phyloP scores from a whole-genome alignment of 2,329 filamentous ascomycete species.

The Hyphodiscus sp. region DNA sequence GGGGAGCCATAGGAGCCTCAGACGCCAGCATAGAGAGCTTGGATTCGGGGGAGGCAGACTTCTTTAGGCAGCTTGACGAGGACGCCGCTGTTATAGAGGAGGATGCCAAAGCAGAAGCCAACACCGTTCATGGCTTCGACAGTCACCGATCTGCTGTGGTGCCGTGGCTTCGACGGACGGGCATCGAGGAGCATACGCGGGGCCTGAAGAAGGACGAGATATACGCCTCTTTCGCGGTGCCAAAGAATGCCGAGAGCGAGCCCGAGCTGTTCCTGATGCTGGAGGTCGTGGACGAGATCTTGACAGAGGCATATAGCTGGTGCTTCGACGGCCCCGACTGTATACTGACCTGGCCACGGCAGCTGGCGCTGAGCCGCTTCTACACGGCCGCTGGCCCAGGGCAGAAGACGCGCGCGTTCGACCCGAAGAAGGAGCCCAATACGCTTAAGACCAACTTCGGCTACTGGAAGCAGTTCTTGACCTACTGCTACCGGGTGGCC shows the following conservation, averaged over 20 bases:
- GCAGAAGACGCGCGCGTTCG: slow-evolving; percentile 5
- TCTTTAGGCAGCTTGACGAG: slow-evolving; percentile 1
- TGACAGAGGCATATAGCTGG: slow-evolving; percentile 6
- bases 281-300: slow-evolving; percentile 10
- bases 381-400: slow-evolving; percentile 1
- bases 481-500: slow-evolving; percentile 11
- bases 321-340: slow-evolving; percentile 10
- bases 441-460: slow-evolving; percentile 12
- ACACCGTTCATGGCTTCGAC: slow-evolving; percentile 7
- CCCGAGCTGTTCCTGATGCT: slow-evolving; percentile 8
- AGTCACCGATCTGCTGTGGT: slow-evolving; percentile 7
- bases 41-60: background rate
- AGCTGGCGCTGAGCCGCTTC: slow-evolving; percentile 8
- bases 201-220: slow-evolving; percentile 7
- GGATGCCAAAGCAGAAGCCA: slow-evolving; percentile 7
- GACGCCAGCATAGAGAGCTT: slow-evolving; percentile 26
- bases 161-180: slow-evolving; percentile 7
- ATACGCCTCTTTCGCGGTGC: slow-evolving; percentile 5
- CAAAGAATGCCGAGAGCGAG: slow-evolving; percentile 3
- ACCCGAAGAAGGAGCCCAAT: slow-evolving; percentile 8
- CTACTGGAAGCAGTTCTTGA: slow-evolving; percentile 11
- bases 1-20: background rate
- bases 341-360: slow-evolving; percentile 5
- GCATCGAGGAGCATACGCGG: slow-evolving; percentile 4
- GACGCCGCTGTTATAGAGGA: slow-evolving; percentile 1